A percentile compares a stretch with the other conserved stretches of the same genome.
These are phyloP conservation scores for Coemansia sp. DNA, from an alignment of 192 early-diverging fungal genomes.

Conservation along the genomic window DNA sequence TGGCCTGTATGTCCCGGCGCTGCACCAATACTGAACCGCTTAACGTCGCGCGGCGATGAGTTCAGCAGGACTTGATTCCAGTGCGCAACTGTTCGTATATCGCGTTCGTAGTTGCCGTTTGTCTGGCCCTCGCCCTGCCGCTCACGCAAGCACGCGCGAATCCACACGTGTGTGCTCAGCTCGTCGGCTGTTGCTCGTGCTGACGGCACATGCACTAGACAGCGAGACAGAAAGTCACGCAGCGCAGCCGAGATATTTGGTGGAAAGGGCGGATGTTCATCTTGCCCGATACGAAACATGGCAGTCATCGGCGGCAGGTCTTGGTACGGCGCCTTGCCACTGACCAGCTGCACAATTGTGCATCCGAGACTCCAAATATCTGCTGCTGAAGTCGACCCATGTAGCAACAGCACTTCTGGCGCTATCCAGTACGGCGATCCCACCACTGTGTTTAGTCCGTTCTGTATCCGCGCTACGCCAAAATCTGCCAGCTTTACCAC, in stretches of 20 bases:
- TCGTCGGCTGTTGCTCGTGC: conserved; percentile 64
- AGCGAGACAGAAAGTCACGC: conserved; percentile 72
- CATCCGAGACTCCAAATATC: conserved; percentile 75
- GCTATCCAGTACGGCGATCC: conserved; percentile 82
- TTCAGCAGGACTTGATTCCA: conserved; percentile 54
- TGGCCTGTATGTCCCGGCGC: conserved; percentile 19
- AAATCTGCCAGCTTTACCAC: conserved; percentile 76
- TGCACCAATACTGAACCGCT: conserved; percentile 39
- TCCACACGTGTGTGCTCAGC: conserved; percentile 61
- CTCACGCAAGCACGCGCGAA: conserved; percentile 38
- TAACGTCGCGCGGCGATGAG: conserved; percentile 53
- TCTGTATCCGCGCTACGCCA: conserved; percentile 66
- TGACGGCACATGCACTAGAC: conserved; percentile 77
- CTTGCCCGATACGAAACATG: conserved; percentile 69
- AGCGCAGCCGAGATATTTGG: conserved; percentile 58
- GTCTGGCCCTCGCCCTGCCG: conserved; percentile 37
- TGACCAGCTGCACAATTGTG: conserved; percentile 69
- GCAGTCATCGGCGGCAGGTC: conserved; percentile 69
- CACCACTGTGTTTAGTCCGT: conserved; percentile 65
- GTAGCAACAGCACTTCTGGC: conserved; percentile 68
- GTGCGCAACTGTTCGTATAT: conserved; percentile 48
- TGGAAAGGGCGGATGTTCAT: conserved; percentile 72
- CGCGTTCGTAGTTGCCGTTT: conserved; percentile 42
- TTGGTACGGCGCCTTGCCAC: conserved; percentile 70
- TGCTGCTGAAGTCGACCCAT: conserved; percentile 66